These are phyloP conservation scores for Pisolithus thermaeus DNA, from an alignment of 1,284 basidiomycete species.

Conservation along the genomic window DNA sequence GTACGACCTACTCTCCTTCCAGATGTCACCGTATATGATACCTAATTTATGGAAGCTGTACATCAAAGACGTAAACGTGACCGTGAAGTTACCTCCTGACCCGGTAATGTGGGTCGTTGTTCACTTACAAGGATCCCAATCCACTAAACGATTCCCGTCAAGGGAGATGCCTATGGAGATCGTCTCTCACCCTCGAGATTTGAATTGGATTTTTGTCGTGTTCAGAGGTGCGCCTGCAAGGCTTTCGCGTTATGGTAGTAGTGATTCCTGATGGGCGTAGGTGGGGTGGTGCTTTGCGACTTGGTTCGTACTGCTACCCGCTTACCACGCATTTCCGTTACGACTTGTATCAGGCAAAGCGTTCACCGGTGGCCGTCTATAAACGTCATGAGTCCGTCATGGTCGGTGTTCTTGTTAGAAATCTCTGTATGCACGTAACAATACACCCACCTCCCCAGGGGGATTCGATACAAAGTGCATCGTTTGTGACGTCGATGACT, in stretches of 20 bases:
- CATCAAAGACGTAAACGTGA: constrained; percentile 35
- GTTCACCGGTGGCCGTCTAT: constrained; percentile 57
- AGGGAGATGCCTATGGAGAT: constrained; percentile 53
- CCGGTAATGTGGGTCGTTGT: not conserved
- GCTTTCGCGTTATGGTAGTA: not conserved
- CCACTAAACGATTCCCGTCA: not conserved
- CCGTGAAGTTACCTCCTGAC: not conserved
- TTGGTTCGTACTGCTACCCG: constrained; percentile 40
- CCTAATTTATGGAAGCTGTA: constrained; percentile 80
- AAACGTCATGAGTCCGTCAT: constrained; percentile 50
- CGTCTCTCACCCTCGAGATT: constrained; percentile 72
- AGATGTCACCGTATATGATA: constrained; percentile 59
- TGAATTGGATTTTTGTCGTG: constrained; percentile 76
- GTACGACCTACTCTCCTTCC: constrained; percentile 64
- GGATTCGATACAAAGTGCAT: constrained; percentile 65
- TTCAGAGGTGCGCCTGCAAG: constrained; percentile 57
- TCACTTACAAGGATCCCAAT: not conserved
- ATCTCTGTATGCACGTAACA: not conserved
- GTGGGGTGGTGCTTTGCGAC: constrained; percentile 71
- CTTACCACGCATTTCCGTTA: not conserved
- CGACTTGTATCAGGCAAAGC: constrained; percentile 41
- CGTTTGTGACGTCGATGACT: constrained; percentile 66
- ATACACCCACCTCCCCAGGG: constrained; percentile 35
- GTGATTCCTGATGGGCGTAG: constrained; percentile 29
- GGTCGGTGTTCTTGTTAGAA: constrained; percentile 28